Evolutionary conservation across 2,329 filamentous ascomycete species (phyloP).

Genomic region (Neopestalotiopsis sp.): DNA sequence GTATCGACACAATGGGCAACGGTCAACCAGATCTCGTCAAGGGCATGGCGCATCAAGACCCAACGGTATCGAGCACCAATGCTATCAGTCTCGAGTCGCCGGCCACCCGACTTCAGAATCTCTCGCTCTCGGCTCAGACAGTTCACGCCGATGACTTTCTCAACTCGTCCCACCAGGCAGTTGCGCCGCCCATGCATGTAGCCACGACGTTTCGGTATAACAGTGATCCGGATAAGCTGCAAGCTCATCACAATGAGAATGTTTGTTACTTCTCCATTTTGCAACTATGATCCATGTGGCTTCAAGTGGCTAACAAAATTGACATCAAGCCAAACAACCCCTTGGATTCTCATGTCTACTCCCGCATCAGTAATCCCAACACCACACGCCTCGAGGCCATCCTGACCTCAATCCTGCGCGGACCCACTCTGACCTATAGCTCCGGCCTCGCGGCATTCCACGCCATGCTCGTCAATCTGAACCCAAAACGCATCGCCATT

Average conservation of each 20-base stretch:
- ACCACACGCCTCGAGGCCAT: constrained; percentile 85
- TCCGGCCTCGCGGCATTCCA: constrained; percentile 91
- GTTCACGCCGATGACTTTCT: constrained; percentile 83
- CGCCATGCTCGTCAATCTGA: constrained; percentile 81
- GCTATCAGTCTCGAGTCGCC: constrained; percentile 28
- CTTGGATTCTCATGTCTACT: constrained; percentile 79
- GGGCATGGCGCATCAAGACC: constrained; percentile 17
- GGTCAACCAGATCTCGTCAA: constrained; percentile 15
- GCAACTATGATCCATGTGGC: constrained; percentile 11
- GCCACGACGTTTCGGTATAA: constrained; percentile 90
- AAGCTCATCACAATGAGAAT: constrained; percentile 55
- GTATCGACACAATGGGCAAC: neutral
- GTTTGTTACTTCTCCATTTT: constrained; percentile 47
- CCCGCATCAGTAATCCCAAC: constrained; percentile 79
- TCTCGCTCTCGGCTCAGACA: constrained; percentile 72
- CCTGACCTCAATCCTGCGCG: constrained; percentile 74
- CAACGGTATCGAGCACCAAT: constrained; percentile 1
- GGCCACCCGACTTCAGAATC: constrained; percentile 38
- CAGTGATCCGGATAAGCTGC: constrained; percentile 70
- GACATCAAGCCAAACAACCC: constrained; percentile 51
- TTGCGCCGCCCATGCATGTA: constrained; percentile 88
- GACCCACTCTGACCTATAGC: constrained; percentile 75
- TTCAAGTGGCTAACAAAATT: constrained; percentile 10
- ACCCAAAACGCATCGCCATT: constrained; percentile 84
- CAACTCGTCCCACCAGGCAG: constrained; percentile 71